phyloP scores from a whole-genome alignment of 257 asterid genomes.

The Nicotiana undulata region DNA sequence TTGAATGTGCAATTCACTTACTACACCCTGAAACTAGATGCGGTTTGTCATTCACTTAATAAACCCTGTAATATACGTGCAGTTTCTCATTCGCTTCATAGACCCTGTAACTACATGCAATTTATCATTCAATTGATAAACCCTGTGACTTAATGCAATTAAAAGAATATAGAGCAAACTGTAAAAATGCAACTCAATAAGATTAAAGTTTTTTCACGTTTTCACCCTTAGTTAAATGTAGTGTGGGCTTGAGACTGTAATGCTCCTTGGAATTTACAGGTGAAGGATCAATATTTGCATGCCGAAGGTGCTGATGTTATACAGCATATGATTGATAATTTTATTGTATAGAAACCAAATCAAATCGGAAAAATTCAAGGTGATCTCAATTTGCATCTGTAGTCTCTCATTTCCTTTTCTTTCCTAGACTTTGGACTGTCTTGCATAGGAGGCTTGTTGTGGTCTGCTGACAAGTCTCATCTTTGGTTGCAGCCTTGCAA shows the following conservation, averaged over 20 bases:
- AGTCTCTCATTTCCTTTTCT: neutral
- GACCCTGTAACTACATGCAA: neutral
- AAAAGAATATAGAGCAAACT: neutral
- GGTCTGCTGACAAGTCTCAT: neutral
- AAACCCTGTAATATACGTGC: neutral
- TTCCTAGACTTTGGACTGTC: neutral
- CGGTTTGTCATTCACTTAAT: neutral
- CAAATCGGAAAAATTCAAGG: neutral
- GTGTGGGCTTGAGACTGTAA: neutral
- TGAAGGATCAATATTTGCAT: slow-evolving; percentile 58
- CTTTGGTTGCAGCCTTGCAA: neutral
- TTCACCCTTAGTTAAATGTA: neutral
- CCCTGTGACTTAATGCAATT: neutral
- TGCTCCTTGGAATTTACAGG: slow-evolving; percentile 35
- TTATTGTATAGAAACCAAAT: slow-evolving; percentile 32
- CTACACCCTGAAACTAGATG: neutral
- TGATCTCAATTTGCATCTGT: neutral
- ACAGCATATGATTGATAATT: slow-evolving; percentile 86
- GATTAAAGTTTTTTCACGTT: neutral
- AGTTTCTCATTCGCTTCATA: neutral
- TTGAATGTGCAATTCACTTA: neutral
- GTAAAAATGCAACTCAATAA: neutral
- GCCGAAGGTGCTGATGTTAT: slow-evolving; percentile 87
- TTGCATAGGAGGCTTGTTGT: neutral
- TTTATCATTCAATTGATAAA: neutral